Evolutionary conservation across 148 eudicot species (phyloP), one percentile per base, ranked within the genome.

Genomic region (Pharnaceum exiguum): DNA sequence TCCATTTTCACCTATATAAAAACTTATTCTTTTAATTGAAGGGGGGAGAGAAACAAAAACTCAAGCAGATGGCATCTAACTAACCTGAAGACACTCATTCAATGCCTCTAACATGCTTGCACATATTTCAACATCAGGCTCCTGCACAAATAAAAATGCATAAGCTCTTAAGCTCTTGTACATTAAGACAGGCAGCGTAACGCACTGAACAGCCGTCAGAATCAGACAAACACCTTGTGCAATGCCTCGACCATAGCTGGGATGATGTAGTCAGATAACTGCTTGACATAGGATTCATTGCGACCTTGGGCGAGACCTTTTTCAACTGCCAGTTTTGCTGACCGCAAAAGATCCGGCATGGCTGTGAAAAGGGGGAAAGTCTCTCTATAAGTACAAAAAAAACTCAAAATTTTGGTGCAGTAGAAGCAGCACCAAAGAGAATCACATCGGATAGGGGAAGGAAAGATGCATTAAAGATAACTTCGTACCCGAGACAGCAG

Each of bases 111-210:
- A 62, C 96, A 93, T 88, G 68, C 77, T 77, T 33, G 90, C 88
- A 75, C 83, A 83, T 68, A 93, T 93, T 78, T 93, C 98, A 10
- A 83, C 75, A 77, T 93, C 98, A 72, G 98, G 98, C 73, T 93
- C 98, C 98, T 93, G 86, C 70, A 68, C 40, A 13, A 15, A 29
- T 23, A 24, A 57, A 21, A 6, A 10, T 2, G 18, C 24, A 7
- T n/a, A n/a, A n/a, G n/a, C n/a, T n/a, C n/a, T n/a, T n/a, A n/a
- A n/a, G n/a, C n/a, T n/a, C n/a, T n/a, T n/a, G n/a, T n/a, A n/a
- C n/a, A n/a, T n/a, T n/a, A n/a, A n/a, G n/a, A n/a, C n/a, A n/a
- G n/a, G n/a, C n/a, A n/a, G n/a, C n/a, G n/a, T n/a, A n/a, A n/a
- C n/a, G n/a, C n/a, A n/a, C n/a, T n/a, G n/a, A 67, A 29, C 42